These are phyloP conservation scores for Hymenotorrendiella dingleyae DNA, from an alignment of 2,329 filamentous ascomycete genomes.

Conservation along the genomic window DNA sequence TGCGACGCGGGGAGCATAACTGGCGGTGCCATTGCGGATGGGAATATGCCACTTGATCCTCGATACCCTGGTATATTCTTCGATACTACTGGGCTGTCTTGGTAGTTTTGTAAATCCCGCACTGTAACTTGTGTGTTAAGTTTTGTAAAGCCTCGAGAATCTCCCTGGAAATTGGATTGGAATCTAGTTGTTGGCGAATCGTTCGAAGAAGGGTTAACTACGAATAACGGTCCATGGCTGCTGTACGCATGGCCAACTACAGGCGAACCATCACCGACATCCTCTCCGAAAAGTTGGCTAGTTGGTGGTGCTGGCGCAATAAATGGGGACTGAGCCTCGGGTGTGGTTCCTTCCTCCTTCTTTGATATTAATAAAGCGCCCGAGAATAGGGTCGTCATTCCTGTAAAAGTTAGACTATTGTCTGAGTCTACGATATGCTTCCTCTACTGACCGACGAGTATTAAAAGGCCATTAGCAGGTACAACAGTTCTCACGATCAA, in stretches of 20 bases:
- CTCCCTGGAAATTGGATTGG: conserved; percentile 13
- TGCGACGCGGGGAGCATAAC: no score
- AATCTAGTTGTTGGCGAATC: conserved; percentile 19
- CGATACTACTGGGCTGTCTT: conserved; percentile 1
- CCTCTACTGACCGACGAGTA: conserved; percentile 27
- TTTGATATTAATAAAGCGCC: conserved; percentile 19
- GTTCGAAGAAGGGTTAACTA: conserved; percentile 28
- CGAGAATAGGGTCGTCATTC: conserved; percentile 24
- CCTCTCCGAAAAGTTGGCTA: conserved; percentile 20
- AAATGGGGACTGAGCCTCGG: conserved; percentile 30
- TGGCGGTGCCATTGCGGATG: conserved; percentile 17
- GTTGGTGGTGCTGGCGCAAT: conserved; percentile 19
- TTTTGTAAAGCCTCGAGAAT: conserved; percentile 22
- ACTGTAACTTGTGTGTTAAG: conserved; percentile 15
- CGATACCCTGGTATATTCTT: conserved; percentile 23
- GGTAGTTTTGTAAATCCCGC: conserved; percentile 7
- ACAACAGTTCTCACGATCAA: conserved; percentile 28
- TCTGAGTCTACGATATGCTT: neutral
- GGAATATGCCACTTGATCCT: conserved; percentile 25
- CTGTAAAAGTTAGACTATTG: conserved; percentile 11
- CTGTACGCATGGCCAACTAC: conserved; percentile 18
- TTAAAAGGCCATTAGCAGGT: conserved; percentile 26
- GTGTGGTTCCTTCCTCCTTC: conserved; percentile 21
- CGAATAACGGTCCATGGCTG: conserved; percentile 25
- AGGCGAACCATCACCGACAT: conserved; percentile 23